These are phyloP conservation scores for Chimonanthus salicifolius DNA, from an alignment of 164 flowering plant genomes.

Conservation along the genomic window DNA sequence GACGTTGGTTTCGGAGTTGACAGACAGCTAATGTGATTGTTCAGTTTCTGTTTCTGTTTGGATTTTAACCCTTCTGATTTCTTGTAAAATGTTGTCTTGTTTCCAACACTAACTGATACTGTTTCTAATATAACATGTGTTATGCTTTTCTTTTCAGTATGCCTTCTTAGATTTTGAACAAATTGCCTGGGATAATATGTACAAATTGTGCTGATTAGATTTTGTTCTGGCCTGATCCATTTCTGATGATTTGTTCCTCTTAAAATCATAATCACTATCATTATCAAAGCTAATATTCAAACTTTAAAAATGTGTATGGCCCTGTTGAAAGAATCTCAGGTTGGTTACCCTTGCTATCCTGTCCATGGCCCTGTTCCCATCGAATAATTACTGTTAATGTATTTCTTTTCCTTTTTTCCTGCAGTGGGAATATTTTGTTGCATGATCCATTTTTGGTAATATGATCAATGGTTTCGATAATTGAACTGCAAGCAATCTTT, in stretches of 20 bases:
- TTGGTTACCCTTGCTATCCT: no score
- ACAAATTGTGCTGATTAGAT: neutral
- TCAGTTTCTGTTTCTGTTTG: neutral
- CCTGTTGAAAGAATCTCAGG: no score
- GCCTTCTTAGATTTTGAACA: neutral
- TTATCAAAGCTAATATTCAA: no score
- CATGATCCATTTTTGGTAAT: no score
- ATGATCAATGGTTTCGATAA: no score
- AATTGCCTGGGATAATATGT: neutral
- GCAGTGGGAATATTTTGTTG: no score
- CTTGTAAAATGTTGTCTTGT: neutral
- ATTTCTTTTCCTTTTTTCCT: no score
- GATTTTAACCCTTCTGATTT: neutral
- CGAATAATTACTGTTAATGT: no score
- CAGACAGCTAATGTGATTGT: neutral
- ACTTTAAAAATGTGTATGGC: no score
- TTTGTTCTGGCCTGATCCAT: neutral
- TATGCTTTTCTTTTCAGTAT: neutral
- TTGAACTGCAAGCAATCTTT: no score
- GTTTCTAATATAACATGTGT: neutral
- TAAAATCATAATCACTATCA: neutral
- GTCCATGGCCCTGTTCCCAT: no score
- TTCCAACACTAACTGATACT: slow-evolving; percentile 3
- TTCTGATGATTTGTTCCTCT: neutral
- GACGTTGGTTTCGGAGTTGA: slow-evolving; percentile 5